These are phyloP conservation scores for Chimonanthus salicifolius DNA, from an alignment of 164 flowering plant species.

Conservation along the genomic window DNA sequence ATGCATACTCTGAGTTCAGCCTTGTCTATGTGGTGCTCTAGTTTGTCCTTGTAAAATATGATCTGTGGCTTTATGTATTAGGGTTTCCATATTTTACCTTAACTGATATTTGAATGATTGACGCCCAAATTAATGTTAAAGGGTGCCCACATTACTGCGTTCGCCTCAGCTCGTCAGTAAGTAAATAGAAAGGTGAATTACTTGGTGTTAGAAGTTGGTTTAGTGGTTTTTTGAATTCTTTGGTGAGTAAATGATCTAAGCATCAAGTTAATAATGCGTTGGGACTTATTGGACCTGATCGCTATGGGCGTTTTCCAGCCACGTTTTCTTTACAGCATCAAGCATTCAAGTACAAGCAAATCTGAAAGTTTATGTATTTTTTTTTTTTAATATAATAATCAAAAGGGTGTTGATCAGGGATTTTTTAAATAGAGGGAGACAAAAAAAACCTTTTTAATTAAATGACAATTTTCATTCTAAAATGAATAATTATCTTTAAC, in stretches of 20 bases:
- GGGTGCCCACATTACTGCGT: neutral
- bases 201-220: neutral
- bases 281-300: neutral
- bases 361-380: neutral
- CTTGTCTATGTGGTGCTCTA: too few species aligned
- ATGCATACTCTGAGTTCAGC: too few species aligned
- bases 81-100: neutral
- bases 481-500: too few species aligned
- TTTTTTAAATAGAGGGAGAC: too few species aligned
- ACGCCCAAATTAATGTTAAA: neutral
- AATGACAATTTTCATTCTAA: too few species aligned
- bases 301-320: neutral
- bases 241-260: neutral
- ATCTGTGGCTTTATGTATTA: neutral
- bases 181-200: neutral
- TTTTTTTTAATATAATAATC: too few species aligned
- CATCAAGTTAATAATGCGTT: neutral
- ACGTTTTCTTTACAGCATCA: neutral
- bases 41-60: neutral
- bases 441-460: too few species aligned
- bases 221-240: too few species aligned
- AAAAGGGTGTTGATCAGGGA: too few species aligned
- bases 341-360: neutral
- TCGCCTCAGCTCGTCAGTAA: neutral
- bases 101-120: neutral